Conservation (phyloP, 2,329 filamentous ascomycete species). For the Clonostachys rhizophaga region DNA sequence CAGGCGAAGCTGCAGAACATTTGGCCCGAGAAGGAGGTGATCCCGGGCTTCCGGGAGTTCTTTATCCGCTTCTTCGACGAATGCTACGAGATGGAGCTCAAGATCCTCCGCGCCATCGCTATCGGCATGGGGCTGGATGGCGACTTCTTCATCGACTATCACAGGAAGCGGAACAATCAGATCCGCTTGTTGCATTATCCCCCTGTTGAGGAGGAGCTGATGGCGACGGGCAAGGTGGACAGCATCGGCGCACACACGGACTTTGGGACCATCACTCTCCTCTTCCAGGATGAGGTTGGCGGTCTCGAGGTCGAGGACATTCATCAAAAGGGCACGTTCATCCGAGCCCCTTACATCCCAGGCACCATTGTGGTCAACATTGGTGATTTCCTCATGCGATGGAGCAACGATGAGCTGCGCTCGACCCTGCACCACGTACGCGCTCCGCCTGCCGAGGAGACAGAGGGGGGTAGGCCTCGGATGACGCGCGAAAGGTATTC, state of each 20-base stretch:
- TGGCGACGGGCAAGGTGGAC: neutral
- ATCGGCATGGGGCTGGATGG: neutral
- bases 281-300: conserved; percentile 12
- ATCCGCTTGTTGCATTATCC: neutral
- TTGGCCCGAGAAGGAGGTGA: neutral
- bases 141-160: neutral
- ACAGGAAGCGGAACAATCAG: neutral
- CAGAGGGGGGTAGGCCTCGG: conserved; percentile 2
- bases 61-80: conserved; percentile 1
- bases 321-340: conserved; percentile 11
- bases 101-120: conserved; percentile 1
- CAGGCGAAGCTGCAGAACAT: neutral
- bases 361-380: conserved; percentile 31
- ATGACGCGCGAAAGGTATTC: conserved; percentile 13
- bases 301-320: conserved; percentile 21
- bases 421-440: conserved; percentile 23
- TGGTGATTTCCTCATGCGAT: conserved; percentile 29
- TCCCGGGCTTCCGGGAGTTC: neutral
- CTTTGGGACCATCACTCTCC: conserved; percentile 23
- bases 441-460: conserved; percentile 13
- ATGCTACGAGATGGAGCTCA: conserved; percentile 1
- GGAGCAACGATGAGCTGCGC: conserved; percentile 26
- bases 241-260: conserved; percentile 16
- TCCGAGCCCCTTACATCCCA: conserved; percentile 1
- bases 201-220: neutral